Base-by-base conservation (phyloP, 345 rosid genomes). In the Orychophragmus violaceus region DNA sequence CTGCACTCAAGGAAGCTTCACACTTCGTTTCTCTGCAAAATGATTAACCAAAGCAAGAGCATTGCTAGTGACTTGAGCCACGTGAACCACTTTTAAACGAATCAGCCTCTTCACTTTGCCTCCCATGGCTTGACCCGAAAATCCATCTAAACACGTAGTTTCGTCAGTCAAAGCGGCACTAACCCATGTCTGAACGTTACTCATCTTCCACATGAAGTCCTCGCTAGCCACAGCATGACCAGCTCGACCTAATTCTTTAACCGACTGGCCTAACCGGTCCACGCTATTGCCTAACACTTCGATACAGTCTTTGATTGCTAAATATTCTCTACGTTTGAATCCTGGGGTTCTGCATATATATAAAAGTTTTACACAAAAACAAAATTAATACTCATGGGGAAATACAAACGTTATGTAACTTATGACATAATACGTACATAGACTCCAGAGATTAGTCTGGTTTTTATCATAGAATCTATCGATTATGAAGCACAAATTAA, bases 181-280 rank as follows among this genome's bases (percentile, higher is more conserved):
- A 36, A 85, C 92, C 98, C 98, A 89, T 28, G 97, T 89, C 82
- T 86, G 91, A 41, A 86, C 93, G 29, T 89, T 89, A 53, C 90
- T 87, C 87, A 92, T 83, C 77, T 80, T 91, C 95, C 94, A 86
- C 53, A 27, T 58, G 54, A 93, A 88, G 28, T 56, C 82, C 57
- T 79, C 78, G 37, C 70, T 57, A 66, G 83, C 44, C 23, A 58
- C 58, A 2, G 78, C 73, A 61, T 67, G 73, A 5, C 86, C 87
- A 39, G 79, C 57, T 27, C 75, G 86, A 8, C 82, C 78, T 6
- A 93, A 75, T 77, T 90, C 97, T 70, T 74, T 67, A 28, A 90
- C 68, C 18, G 97, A 90, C 36, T 82, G 82, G 14, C 76, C 67
- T 5, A 88, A 88, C 56, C 83, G 72, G 73, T 85, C 90, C 54